Evolutionary conservation across 441 rosid species (phyloP).

Genomic region (Pelargonium fulgidum): DNA sequence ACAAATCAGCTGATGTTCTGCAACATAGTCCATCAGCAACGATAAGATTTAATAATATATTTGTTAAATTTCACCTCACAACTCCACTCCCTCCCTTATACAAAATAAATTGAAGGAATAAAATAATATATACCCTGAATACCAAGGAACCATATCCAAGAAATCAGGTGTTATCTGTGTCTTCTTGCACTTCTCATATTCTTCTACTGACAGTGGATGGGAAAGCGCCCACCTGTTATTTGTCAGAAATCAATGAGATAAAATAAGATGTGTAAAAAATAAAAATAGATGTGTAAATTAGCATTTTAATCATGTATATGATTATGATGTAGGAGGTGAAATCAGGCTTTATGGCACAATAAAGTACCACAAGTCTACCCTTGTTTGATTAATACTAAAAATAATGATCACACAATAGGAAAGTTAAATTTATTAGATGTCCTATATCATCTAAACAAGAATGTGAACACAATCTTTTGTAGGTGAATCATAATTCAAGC

Average conservation of each 20-base stretch:
- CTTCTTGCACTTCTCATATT: conserved; percentile 66
- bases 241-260: conserved; percentile 14
- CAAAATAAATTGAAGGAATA: not conserved
- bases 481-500: not conserved
- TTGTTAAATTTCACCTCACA: conserved; percentile 10
- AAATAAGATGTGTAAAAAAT: not conserved
- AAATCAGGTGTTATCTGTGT: conserved; percentile 91
- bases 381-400: not conserved
- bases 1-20: conserved; percentile 99
- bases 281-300: not conserved
- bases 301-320: not conserved
- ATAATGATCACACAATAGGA: not conserved
- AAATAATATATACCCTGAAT: conserved; percentile 69
- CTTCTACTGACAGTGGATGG: conserved; percentile 81
- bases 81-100: not conserved
- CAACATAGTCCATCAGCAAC: conserved; percentile 24
- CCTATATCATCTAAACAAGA: not conserved
- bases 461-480: not conserved
- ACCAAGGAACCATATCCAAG: conserved; percentile 99
- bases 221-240: conserved; percentile 92
- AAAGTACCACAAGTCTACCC: not conserved
- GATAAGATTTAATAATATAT: conserved; percentile 9
- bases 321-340: not conserved
- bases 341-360: not conserved
- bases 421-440: not conserved